Conservation (phyloP, 2,329 filamentous ascomycete species). For the Colletotrichum tamarilloi region DNA sequence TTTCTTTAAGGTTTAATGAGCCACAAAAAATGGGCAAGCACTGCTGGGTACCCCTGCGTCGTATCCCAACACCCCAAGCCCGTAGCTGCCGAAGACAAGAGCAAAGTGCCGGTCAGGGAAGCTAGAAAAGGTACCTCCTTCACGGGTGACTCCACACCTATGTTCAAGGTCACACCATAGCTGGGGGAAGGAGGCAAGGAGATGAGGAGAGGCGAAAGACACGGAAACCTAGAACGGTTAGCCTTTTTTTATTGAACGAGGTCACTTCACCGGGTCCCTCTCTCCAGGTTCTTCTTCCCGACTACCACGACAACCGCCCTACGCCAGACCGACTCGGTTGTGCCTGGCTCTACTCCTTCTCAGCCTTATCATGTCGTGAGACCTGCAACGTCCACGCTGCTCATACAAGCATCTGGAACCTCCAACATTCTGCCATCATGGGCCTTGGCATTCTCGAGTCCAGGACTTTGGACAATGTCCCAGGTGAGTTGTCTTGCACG, state of each 20-base stretch:
- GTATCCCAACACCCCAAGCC: conserved; percentile 7
- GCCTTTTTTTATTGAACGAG: neutral
- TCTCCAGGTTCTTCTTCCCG: neutral
- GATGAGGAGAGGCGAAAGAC: neutral
- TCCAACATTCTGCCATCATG: conserved; percentile 55
- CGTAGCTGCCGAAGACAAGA: conserved; percentile 24
- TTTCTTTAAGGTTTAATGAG: conserved; percentile 33
- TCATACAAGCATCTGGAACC: neutral
- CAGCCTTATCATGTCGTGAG: conserved; percentile 13
- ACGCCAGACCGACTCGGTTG: neutral
- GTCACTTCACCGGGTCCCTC: neutral
- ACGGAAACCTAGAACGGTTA: neutral
- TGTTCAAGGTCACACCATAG: conserved; percentile 9
- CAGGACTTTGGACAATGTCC: conserved; percentile 74
- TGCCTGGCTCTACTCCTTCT: neutral
- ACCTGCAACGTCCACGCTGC: neutral
- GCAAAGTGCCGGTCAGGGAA: neutral
- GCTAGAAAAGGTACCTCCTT: neutral
- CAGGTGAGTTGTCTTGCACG: conserved; percentile 64
- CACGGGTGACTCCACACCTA: neutral
- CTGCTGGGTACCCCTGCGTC: neutral
- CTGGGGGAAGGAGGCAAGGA: neutral
- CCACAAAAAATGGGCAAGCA: neutral
- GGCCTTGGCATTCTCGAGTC: conserved; percentile 81
- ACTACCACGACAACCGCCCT: neutral